Evolutionary conservation across 768 basidiomycete species (phyloP).

Genomic region (Infundibulicybe gibba): DNA sequence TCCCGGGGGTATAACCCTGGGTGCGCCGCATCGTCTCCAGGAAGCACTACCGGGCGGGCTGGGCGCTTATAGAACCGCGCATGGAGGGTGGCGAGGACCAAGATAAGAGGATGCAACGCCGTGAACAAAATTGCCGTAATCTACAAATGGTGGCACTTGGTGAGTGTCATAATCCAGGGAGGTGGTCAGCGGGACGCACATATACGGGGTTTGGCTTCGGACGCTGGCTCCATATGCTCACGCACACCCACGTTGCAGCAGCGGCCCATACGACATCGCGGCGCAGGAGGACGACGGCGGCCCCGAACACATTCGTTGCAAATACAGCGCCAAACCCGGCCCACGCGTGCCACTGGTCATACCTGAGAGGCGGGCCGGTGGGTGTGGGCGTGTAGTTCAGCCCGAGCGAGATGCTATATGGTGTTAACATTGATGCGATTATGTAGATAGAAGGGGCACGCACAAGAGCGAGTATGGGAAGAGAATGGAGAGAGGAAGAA

Average conservation of each 20-base stretch:
- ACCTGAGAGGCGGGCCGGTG: slow-evolving; percentile 48
- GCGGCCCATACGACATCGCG: slow-evolving; percentile 75
- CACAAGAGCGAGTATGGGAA: slow-evolving; percentile 61
- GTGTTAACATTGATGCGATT: no score
- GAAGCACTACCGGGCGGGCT: slow-evolving; percentile 14
- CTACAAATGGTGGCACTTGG: slow-evolving; percentile 25
- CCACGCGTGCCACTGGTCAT: slow-evolving; percentile 50
- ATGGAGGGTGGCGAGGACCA: slow-evolving; percentile 46
- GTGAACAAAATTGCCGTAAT: slow-evolving; percentile 63
- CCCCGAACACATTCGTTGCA: slow-evolving; percentile 55
- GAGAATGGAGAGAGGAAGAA: slow-evolving; percentile 50
- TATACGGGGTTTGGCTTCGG: slow-evolving; percentile 67
- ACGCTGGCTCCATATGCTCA: slow-evolving; percentile 55
- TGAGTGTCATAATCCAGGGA: no score
- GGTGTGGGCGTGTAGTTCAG: slow-evolving; percentile 37
- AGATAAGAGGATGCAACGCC: slow-evolving; percentile 57
- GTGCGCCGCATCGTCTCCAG: slow-evolving; percentile 14
- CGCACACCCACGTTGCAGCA: slow-evolving; percentile 70
- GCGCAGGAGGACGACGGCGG: slow-evolving; percentile 51
- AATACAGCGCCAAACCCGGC: slow-evolving; percentile 69
- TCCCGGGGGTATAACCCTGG: slow-evolving; percentile 3
- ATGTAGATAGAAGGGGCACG: no score
- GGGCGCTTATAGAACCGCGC: slow-evolving; percentile 16
- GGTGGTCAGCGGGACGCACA: slow-evolving; percentile 34
- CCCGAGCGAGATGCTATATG: slow-evolving; percentile 66